Conservation (phyloP, 768 basidiomycete genomes). For the Boletus speciosus region DNA sequence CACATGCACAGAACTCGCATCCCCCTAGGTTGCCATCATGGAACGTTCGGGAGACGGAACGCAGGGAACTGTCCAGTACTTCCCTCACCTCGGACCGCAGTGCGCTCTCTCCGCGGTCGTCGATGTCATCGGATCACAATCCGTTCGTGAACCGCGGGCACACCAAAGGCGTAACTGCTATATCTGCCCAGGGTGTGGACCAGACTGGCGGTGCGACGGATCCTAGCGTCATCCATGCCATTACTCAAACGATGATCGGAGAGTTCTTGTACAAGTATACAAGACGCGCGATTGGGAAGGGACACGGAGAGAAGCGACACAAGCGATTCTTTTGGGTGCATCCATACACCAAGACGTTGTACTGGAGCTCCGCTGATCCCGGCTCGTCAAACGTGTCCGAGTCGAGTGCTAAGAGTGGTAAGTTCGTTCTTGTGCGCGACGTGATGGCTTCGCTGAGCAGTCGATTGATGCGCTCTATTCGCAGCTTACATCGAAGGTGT, state of each 20-base stretch:
- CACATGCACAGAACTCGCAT: constrained; percentile 46
- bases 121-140: constrained; percentile 76
- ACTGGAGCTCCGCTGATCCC: constrained; percentile 96
- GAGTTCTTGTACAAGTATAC: constrained; percentile 99
- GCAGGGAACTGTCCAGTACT: constrained; percentile 59
- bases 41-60: constrained; percentile 49
- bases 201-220: constrained; percentile 60
- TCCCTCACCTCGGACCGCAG: constrained; percentile 71
- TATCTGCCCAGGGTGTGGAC: constrained; percentile 39
- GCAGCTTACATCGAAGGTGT: constrained; percentile 92
- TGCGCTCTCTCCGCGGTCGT: constrained; percentile 70
- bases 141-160: constrained; percentile 42
- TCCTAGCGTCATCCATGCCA: constrained; percentile 88
- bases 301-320: constrained; percentile 85
- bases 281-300: constrained; percentile 82
- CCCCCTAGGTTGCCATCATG: constrained; percentile 46
- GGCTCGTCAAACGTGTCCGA: constrained; percentile 84
- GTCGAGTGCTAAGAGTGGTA: constrained; percentile 95
- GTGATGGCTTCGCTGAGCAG: constrained; percentile 6
- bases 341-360: constrained; percentile 95
- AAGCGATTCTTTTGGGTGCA: constrained; percentile 99
- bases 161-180: constrained; percentile 35
- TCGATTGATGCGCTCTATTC: constrained; percentile 3
- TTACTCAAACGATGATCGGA: constrained; percentile 99
- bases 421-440: constrained; percentile 33